A percentile compares a stretch with the other conserved stretches of the same genome.
Conservation (phyloP, 768 basidiomycete genomes). For the Psilocybe tampanensis region DNA sequence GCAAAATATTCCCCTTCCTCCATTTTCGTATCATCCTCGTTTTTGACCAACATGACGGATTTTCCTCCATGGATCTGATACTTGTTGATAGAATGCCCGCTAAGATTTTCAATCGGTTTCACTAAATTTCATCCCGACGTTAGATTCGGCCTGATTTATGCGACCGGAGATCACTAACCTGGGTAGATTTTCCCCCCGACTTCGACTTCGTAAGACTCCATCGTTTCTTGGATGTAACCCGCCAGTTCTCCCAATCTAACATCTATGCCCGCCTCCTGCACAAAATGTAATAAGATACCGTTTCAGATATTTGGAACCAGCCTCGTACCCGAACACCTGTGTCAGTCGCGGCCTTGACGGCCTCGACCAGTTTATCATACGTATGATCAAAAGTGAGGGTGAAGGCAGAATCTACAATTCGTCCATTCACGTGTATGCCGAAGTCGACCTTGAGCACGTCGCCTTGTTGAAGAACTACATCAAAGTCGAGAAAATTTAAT, state of each 20-base stretch:
- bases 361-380: slow-evolving; percentile 87
- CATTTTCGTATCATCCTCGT: slow-evolving; percentile 93
- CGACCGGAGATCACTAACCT: slow-evolving; percentile 46
- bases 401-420: slow-evolving; percentile 95
- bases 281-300: not conserved
- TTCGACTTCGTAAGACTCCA: slow-evolving; percentile 98
- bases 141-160: not conserved
- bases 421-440: slow-evolving; percentile 96
- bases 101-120: slow-evolving; percentile 91
- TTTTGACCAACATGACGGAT: slow-evolving; percentile 87
- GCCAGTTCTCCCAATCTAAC: slow-evolving; percentile 92
- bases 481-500: not conserved
- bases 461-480: slow-evolving; percentile 71
- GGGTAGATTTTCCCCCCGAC: slow-evolving; percentile 82
- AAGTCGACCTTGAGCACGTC: slow-evolving; percentile 98
- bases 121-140: slow-evolving; percentile 47
- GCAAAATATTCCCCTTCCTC: slow-evolving; percentile 99
- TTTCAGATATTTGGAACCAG: not conserved
- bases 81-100: slow-evolving; percentile 88
- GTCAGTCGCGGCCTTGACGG: slow-evolving; percentile 93
- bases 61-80: slow-evolving; percentile 97
- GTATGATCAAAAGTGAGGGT: slow-evolving; percentile 88
- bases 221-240: slow-evolving; percentile 93
- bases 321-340: slow-evolving; percentile 77
- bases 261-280: slow-evolving; percentile 94